Percentiles rank a stretch among this genome's conserved stretches.
phyloP scores from a whole-genome alignment of 2,329 filamentous ascomycete genomes.

The Exserohilum turcica region DNA sequence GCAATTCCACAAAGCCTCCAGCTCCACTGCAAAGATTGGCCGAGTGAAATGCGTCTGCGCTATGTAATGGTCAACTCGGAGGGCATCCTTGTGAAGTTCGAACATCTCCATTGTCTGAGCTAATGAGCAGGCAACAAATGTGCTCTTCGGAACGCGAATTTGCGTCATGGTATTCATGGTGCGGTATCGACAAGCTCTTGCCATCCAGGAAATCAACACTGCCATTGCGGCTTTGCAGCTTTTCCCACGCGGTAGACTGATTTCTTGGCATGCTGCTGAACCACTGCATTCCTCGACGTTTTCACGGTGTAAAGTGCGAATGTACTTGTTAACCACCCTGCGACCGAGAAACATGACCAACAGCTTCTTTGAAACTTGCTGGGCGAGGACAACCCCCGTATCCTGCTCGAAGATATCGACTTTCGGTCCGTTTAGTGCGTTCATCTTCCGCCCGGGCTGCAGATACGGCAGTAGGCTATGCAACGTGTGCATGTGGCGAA shows the following conservation, averaged over 20 bases:
- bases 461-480: constrained; percentile 21
- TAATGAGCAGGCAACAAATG: constrained; percentile 30
- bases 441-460: constrained; percentile 18
- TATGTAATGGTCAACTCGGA: constrained; percentile 24
- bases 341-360: constrained; percentile 28
- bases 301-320: constrained; percentile 19
- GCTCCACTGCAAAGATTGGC: constrained; percentile 21
- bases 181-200: constrained; percentile 20
- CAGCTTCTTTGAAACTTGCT: constrained; percentile 23
- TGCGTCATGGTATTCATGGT: constrained; percentile 18
- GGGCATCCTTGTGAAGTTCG: constrained; percentile 25
- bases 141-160: constrained; percentile 22
- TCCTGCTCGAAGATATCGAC: constrained; percentile 25
- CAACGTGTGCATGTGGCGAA: constrained; percentile 26
- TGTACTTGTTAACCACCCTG: constrained; percentile 17
- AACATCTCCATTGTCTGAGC: constrained; percentile 25
- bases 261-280: constrained; percentile 7
- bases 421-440: constrained; percentile 7
- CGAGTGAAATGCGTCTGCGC: constrained; percentile 14
- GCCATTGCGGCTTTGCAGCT: constrained; percentile 20
- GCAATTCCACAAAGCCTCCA: constrained; percentile 29
- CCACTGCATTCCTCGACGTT: constrained; percentile 15
- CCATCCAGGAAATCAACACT: constrained; percentile 33
- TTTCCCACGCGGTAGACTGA: constrained; percentile 17
- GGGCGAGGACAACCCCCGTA: constrained; percentile 4